Base-by-base conservation (phyloP, 176 grass and related monocot species). In the Triticum urartu region DNA sequence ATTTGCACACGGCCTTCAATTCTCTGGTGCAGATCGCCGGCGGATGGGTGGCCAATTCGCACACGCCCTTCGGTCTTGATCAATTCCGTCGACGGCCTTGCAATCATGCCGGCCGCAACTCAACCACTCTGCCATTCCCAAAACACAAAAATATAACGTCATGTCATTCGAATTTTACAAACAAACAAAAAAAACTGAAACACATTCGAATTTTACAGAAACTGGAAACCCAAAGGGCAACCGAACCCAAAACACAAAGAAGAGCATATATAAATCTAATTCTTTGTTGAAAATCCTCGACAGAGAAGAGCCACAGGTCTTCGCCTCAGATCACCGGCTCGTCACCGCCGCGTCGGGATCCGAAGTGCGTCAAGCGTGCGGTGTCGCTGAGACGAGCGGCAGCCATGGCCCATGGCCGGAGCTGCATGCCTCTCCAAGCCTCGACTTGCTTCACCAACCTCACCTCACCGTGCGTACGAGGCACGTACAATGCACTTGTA, bases 401-500 rank as follows among this genome's bases (percentile, higher is more conserved):
- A 77, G 47, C 26, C 82, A 48, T 75, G 82, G 82, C 56, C 82
- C 70, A 75, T 30, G 35, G 56, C 50, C 2, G 54, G 69, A 48
- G 77, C 36, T 86, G 11, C 61, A 54, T 54, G 62, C 20, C 58
- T 33, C 54, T 58, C 2, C 54, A 21, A 59, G n/a, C 26, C 69
- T 74, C 5, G 38, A 64, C 20, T 39, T 65, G 40, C 8, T 1
- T 18, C 38, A 47, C 39, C 9, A 33, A 48, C 39, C 47, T 50
- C 72, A 47, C 28, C 47, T 48, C 72, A 75, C 72, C 70, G 30
- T 67, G 62, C 63, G 11, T 82, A 42, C 11, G n/a, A 12, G 36
- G 68, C 69, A 72, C n/a, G n/a, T 73, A 69, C 86, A 61, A 88
- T 83, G 80, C 36, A 88, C 52, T 11, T 7, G 72, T 77, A 62